These are phyloP conservation scores for Kuraishia capsulata DNA, from an alignment of 805 yeast species.

Conservation along the genomic window DNA sequence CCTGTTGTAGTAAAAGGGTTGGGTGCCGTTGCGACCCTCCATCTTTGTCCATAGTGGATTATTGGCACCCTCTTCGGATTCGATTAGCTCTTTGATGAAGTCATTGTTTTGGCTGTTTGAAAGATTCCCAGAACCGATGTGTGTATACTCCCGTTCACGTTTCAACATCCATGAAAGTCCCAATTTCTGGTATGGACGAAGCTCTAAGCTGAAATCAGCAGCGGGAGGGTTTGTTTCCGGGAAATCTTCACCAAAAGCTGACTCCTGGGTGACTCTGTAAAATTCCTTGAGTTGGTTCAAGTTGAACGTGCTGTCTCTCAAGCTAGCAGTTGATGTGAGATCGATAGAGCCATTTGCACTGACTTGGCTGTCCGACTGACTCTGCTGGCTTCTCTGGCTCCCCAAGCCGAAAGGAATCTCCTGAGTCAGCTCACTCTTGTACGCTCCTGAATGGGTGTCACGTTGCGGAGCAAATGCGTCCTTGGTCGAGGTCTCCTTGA, in stretches of 20 bases:
- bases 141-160: constrained; percentile 56
- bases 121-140: constrained; percentile 24
- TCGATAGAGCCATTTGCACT: constrained; percentile 5
- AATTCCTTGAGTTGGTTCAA: constrained; percentile 69
- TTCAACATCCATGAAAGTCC: constrained; percentile 88
- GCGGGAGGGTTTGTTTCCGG: constrained; percentile 55
- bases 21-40: too few species aligned
- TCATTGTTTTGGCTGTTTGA: constrained; percentile 11
- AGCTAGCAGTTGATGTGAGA: constrained; percentile 9
- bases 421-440: constrained; percentile 2
- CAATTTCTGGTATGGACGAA: constrained; percentile 75
- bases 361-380: constrained; percentile 1
- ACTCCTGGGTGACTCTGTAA: constrained; percentile 55
- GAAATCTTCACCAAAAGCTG: constrained; percentile 5
- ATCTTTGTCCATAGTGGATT: constrained; percentile 73
- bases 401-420: constrained; percentile 10
- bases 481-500: constrained; percentile 6
- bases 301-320: constrained; percentile 28
- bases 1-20: constrained; percentile 62
- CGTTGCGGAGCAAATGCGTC: constrained; percentile 11
- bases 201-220: constrained; percentile 40
- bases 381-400: constrained; percentile 5
- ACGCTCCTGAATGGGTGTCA: constrained; percentile 7
- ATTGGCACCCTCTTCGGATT: constrained; percentile 41
- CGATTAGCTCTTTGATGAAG: constrained; percentile 17